Base-by-base conservation (phyloP, 768 basidiomycete species). In the Pisolithus orientalis region DNA sequence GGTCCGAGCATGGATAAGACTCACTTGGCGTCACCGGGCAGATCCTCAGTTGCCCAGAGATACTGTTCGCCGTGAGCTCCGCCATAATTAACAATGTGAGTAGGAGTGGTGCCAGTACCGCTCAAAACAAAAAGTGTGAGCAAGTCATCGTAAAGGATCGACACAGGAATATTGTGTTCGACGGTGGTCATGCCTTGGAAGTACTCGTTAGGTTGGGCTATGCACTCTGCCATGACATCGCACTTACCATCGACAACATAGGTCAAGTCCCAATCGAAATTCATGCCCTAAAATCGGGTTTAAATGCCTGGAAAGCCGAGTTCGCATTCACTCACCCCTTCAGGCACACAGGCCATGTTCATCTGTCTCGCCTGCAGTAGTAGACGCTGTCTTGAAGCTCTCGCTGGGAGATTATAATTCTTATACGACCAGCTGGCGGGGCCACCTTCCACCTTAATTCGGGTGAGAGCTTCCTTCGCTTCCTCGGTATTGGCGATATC, bases 1-100 rank as follows among this genome's bases (percentile, higher is more conserved):
- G 3, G 44, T 34, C 21, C 27, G 44, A 5, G 10, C 13, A 40
- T 39, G 5, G 25, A 11, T 2, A 46, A 39, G 8, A 62, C 70
- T 3, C 65, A 86, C 86, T 87, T 88, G 11, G 78, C 72, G 67
- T 87, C 80, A 54, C 83, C 80, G 9, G 85, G 82, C 3, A 87
- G 66, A 64, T 87, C 80, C 37, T 78, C 70, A 2, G 63, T 73
- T 4, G 84, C 83, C 85, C 86, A 89, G 11, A 88, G 73, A 50
- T 74, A 67, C 56, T 88, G 78, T 56, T 89, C 86, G 4, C 86
- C 87, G 62, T 65, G 76, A 2, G 72, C 73, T 17, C 87, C 87
- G n/a, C 87, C 87, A 61, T 88, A 89, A 60, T 87, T 82, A 25
- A 88, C 87, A 29, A 87, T 67, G 56, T 88, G 87, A 0, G 87